Base-by-base conservation (phyloP, 2,329 filamentous ascomycete species). In the Fusarium verticillioides region DNA sequence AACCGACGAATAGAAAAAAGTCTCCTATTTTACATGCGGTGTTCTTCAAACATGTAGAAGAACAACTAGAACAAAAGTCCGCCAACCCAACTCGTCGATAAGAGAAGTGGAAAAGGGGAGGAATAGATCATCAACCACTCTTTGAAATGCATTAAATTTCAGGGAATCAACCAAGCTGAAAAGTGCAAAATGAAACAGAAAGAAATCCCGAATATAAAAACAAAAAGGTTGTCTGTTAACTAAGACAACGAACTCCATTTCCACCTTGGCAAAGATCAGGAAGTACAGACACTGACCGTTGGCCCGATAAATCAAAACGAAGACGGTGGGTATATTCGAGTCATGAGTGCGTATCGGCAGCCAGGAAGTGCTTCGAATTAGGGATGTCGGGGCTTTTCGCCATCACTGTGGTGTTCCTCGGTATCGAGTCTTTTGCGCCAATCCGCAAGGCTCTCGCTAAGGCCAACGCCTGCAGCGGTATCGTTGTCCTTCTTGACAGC, bases 361-460 rank as follows among this genome's bases (percentile, higher is more conserved):
- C 73, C 68, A 77, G 65, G 71, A 77, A 74, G 61, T 58, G 59
- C 52, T 62, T 70, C 57, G 56, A 64, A 70, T 75, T 68, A 79
- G 61, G 43, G 47, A 58, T 78, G 73, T 63, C 79, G 79, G 58
- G 78, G 52, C 62, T 77, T 78, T 50, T 79, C 78, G 40, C 70
- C 68, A n/a, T 78, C 78, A 60, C 74, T 74, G 58, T 79, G 78
- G 34, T 79, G 79, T n/a, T 85, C 84, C 26, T 85, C 84, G 11
- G 82, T 83, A 81, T 96, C 93, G 62, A 96, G 86, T 77, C 92
- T 87, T 82, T 93, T 93, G 75, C 94, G 88, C 94, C 94, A 97
- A 79, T 93, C 93, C 16, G 92, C 91, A 47, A 96, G 83, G 76
- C 90, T 94, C 79, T 92, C 92, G 77, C 89, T 94, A 75, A 94